Evolutionary conservation across 2,329 filamentous ascomycete species (phyloP).

Genomic region (Colletotrichum spinosum): DNA sequence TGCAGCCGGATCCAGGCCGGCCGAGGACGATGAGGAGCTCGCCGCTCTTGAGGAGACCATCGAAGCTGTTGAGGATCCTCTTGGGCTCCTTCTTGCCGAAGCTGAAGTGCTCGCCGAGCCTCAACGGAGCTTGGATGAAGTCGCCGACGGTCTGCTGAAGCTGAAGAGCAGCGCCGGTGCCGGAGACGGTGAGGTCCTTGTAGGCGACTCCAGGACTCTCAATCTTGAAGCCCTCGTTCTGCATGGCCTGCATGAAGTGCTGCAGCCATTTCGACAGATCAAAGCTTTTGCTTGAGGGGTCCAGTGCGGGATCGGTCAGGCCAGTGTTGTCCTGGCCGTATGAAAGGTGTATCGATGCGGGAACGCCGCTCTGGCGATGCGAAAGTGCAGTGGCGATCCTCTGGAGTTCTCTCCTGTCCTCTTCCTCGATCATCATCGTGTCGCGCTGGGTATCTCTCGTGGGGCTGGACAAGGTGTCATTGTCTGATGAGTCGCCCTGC

Average conservation of each 20-base stretch:
- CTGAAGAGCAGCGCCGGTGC: constrained; percentile 74
- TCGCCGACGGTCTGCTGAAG: constrained; percentile 76
- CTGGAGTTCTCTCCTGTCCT: constrained; percentile 51
- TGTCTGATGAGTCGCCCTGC: constrained; percentile 21
- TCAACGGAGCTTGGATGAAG: constrained; percentile 67
- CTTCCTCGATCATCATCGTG: constrained; percentile 43
- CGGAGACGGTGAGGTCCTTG: constrained; percentile 74
- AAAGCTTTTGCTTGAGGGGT: constrained; percentile 53
- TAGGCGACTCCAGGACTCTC: constrained; percentile 71
- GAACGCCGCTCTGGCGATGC: constrained; percentile 46
- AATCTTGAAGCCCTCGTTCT: constrained; percentile 65
- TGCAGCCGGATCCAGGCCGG: constrained; percentile 73
- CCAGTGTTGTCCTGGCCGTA: constrained; percentile 19
- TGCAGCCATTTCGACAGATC: constrained; percentile 56
- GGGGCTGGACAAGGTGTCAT: constrained; percentile 12
- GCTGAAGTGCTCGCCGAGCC: constrained; percentile 66
- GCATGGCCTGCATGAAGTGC: constrained; percentile 54
- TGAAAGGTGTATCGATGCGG: constrained; percentile 31
- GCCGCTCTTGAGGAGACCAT: constrained; percentile 72
- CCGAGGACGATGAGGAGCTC: constrained; percentile 79
- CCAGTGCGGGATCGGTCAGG: constrained; percentile 46
- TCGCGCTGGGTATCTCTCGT: constrained; percentile 27
- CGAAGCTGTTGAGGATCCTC: constrained; percentile 72
- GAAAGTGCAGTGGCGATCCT: constrained; percentile 54
- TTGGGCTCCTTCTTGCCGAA: constrained; percentile 59